Evolutionary conservation across 2,329 filamentous ascomycete species (phyloP).

Genomic region (Coniochaeta sp.): DNA sequence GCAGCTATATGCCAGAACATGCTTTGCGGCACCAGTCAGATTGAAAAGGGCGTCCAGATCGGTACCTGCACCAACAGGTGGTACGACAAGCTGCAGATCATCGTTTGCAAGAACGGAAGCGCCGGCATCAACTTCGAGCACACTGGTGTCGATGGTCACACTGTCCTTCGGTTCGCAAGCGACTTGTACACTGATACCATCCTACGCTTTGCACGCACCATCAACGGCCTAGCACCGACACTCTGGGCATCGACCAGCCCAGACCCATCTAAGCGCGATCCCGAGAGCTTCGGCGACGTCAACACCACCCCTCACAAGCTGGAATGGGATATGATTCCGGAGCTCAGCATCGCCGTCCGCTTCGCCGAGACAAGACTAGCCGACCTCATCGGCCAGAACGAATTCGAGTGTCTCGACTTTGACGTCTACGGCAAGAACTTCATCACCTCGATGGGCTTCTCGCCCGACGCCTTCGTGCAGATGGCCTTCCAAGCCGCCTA

Average conservation of each 20-base stretch:
- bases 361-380: conserved; percentile 94
- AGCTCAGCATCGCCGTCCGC: conserved; percentile 81
- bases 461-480: conserved; percentile 93
- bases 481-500: conserved; percentile 99
- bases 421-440: conserved; percentile 90
- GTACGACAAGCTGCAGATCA: conserved; percentile 99
- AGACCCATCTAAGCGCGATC: conserved; percentile 87
- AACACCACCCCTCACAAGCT: conserved; percentile 91
- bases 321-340: conserved; percentile 95
- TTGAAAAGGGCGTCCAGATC: conserved; percentile 89
- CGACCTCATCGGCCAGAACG: conserved; percentile 92
- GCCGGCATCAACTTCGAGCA: conserved; percentile 99
- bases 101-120: conserved; percentile 97
- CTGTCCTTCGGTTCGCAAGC: conserved; percentile 89
- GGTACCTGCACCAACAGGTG: conserved; percentile 97
- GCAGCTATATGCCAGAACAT: conserved; percentile 95
- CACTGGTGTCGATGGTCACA: conserved; percentile 95
- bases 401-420: conserved; percentile 91
- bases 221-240: conserved; percentile 88
- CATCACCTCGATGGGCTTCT: conserved; percentile 95
- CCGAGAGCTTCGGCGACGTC: conserved; percentile 85
- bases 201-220: conserved; percentile 85
- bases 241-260: conserved; percentile 88
- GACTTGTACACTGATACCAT: conserved; percentile 98
- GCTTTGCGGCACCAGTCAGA: conserved; percentile 90